Conservation (phyloP, 306 rosid species). For the Dalbergia oliveri region DNA sequence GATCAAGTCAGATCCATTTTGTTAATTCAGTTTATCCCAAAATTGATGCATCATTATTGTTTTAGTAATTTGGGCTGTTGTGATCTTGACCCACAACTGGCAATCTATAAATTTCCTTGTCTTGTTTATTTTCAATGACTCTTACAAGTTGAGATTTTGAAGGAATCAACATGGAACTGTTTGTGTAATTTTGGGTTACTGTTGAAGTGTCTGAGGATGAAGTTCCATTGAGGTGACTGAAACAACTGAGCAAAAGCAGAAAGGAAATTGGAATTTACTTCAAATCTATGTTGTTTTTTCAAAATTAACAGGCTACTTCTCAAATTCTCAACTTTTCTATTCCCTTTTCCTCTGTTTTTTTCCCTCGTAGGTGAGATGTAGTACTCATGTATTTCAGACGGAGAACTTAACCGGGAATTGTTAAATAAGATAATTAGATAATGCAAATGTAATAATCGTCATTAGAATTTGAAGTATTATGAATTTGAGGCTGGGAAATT, state of each 20-base stretch:
- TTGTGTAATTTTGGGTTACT: slow-evolving; percentile 26
- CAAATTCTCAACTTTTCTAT: neutral
- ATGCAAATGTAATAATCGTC: neutral
- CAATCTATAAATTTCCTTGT: neutral
- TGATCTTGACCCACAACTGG: slow-evolving; percentile 7
- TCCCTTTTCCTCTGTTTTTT: neutral
- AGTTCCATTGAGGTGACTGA: neutral
- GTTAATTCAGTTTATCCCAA: slow-evolving; percentile 13
- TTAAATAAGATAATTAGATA: neutral
- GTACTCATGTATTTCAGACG: neutral
- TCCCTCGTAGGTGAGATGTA: neutral
- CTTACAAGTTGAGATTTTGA: slow-evolving; percentile 3
- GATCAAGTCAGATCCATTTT: slow-evolving; percentile 37
- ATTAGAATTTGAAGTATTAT: neutral
- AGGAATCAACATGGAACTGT: neutral
- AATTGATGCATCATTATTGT: slow-evolving; percentile 14
- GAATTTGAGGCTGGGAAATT: slow-evolving; percentile 3
- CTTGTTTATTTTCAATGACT: neutral
- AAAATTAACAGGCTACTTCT: neutral
- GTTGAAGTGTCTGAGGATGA: neutral
- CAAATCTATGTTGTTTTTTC: neutral
- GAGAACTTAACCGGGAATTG: neutral
- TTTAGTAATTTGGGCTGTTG: slow-evolving; percentile 5
- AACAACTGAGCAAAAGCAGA: neutral
- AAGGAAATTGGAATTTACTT: neutral